Evolutionary conservation across 73 alveolate species (phyloP).

Genomic region (Effrenium voratum): DNA sequence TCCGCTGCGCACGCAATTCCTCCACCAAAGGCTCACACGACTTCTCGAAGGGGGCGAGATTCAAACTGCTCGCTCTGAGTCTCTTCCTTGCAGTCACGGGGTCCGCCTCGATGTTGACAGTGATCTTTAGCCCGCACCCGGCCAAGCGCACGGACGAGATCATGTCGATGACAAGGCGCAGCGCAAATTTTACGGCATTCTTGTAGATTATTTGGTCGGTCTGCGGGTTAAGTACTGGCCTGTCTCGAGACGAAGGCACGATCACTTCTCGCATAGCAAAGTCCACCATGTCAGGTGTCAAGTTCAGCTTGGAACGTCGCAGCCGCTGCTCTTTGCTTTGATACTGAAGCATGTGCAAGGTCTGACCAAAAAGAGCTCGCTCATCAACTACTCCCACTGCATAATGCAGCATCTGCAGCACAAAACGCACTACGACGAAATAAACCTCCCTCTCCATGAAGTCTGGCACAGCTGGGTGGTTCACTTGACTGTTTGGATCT

Average conservation of each 20-base stretch:
- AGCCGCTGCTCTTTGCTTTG: slow-evolving; percentile 41
- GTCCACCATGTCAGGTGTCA: slow-evolving; percentile 75
- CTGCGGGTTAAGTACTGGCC: background rate
- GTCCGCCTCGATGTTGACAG: slow-evolving; percentile 41
- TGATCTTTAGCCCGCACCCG: slow-evolving; percentile 56
- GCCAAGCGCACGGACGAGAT: slow-evolving; percentile 44
- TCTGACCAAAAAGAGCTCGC: slow-evolving; percentile 49
- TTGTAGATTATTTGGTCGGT: slow-evolving; percentile 51
- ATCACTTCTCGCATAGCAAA: slow-evolving; percentile 67
- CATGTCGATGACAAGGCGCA: slow-evolving; percentile 75
- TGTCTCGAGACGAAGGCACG: slow-evolving; percentile 16
- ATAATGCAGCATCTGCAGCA: slow-evolving; percentile 65
- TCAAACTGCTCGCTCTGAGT: background rate
- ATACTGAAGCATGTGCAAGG: slow-evolving; percentile 76
- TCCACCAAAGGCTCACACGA: slow-evolving; percentile 56
- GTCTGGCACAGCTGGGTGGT: slow-evolving; percentile 60
- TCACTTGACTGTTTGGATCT: slow-evolving; percentile 64
- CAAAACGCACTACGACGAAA: slow-evolving; percentile 68
- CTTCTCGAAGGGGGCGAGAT: slow-evolving; percentile 59
- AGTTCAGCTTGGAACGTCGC: background rate
- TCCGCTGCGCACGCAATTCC: slow-evolving; percentile 38
- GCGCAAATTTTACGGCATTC: slow-evolving; percentile 61
- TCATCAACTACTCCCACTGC: slow-evolving; percentile 56
- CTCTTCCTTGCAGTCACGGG: slow-evolving; percentile 21
- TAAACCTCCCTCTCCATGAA: slow-evolving; percentile 53